These are phyloP conservation scores for Eucalyptus globulus DNA, from an alignment of 345 rosid species.

Conservation along the genomic window DNA sequence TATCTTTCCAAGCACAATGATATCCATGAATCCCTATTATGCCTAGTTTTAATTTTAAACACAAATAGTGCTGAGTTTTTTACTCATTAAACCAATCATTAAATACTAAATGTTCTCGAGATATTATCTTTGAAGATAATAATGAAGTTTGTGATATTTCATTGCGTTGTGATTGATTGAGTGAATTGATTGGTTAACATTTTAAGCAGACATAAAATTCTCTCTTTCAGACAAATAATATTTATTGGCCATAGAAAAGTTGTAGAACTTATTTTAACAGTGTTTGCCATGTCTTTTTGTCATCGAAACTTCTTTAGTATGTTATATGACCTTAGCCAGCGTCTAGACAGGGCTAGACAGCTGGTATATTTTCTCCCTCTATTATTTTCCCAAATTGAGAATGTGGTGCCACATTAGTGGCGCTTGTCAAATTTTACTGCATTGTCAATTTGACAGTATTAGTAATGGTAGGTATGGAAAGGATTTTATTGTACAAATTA, in stretches of 20 bases:
- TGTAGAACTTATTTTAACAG: background rate
- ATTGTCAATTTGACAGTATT: background rate
- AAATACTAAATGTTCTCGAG: background rate
- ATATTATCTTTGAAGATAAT: background rate
- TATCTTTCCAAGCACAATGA: background rate
- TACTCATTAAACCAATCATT: background rate
- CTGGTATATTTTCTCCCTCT: background rate
- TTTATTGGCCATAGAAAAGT: background rate
- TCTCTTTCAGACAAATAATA: background rate
- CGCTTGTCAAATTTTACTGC: background rate
- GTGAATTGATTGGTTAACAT: background rate
- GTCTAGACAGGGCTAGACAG: background rate
- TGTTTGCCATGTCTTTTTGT: background rate
- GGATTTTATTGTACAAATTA: background rate
- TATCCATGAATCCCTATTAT: background rate
- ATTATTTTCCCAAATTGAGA: background rate
- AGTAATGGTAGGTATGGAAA: background rate
- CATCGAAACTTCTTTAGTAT: background rate
- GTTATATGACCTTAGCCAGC: background rate
- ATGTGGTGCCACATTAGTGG: background rate
- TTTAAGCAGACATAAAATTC: background rate
- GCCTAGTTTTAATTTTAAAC: background rate
- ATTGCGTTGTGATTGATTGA: background rate
- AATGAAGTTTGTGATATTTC: background rate
- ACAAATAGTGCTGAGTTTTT: background rate